Base-by-base conservation (phyloP, 352 stramenopile species). In the Aphanomyces euteiches region DNA sequence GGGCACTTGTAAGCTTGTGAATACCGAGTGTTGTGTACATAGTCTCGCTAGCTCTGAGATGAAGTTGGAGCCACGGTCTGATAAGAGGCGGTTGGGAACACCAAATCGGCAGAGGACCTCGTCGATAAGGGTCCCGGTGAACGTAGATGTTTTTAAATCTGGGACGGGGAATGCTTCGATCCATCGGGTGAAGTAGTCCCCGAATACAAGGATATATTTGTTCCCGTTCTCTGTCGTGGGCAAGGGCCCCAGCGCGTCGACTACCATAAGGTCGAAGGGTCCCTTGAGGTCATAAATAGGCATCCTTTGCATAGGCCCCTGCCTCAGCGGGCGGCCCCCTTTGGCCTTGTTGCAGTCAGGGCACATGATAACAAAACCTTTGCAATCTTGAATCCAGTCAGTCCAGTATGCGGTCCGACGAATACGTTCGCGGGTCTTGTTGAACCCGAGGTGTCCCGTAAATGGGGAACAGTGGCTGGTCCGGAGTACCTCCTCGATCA, bases 11-110 rank as follows among this genome's bases (percentile, higher is more conserved):
- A 38, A 58, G 50, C 3, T 58, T 58, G 50, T 58, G 13, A 34
- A 58, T 58, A 10, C 50, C 50, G n/a, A 58, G 50, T 19, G 50
- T 58, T n/a, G 50, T 2, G 50, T 58, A 58, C 50, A 58, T 58
- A 3, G 50, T 58, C n/a, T 19, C n/a, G 50, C 50, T 2, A 58
- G 50, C 37, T 58, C 8, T 1, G 50, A 58, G 8, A 58, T 34
- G 37, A 58, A 21, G 50, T 58, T 58, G 1, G 50, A 10, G 28
- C 50, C 50, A 58, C n/a, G 50, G 2, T 58, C 50, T 12, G 50
- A 10, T 8, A 58, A 3, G 8, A 53, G 50, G 7, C 50, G n/a
- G 13, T 58, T 34, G 28, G 50, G 50, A 0, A 58, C 50, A 19
- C 50, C 8, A 19, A 58, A 58, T 0, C 50, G 50, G n/a, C 50